phyloP scores from a whole-genome alignment of 2,329 filamentous ascomycete species.

The Ceratocystis harringtonii region DNA sequence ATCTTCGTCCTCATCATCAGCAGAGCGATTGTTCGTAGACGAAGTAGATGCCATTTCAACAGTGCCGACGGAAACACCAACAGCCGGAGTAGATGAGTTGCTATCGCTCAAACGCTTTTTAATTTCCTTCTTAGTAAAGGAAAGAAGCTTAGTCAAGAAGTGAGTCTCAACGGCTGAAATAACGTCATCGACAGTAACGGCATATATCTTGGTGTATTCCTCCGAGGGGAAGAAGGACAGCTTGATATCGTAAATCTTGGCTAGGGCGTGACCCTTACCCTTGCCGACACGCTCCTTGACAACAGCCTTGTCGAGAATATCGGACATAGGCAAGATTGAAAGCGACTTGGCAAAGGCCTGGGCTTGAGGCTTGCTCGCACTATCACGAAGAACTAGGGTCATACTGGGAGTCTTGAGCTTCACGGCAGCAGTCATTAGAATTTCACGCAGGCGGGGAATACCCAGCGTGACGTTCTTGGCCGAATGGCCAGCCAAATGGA shows the following conservation, averaged over 20 bases:
- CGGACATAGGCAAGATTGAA: constrained; percentile 67
- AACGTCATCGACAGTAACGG: constrained; percentile 65
- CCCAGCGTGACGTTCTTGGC: constrained; percentile 97
- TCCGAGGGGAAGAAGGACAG: constrained; percentile 70
- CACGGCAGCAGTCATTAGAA: constrained; percentile 90
- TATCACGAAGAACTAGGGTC: constrained; percentile 64
- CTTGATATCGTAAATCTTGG: constrained; percentile 72
- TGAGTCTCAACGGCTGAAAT: constrained; percentile 64
- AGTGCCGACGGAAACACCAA: constrained; percentile 41
- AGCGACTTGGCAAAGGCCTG: constrained; percentile 84
- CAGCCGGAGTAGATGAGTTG: constrained; percentile 59
- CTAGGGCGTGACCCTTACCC: constrained; percentile 51
- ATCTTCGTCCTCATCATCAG: constrained; percentile 48
- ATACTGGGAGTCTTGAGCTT: constrained; percentile 82
- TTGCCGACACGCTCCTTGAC: constrained; percentile 68
- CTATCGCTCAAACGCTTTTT: constrained; percentile 59
- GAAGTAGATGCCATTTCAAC: constrained; percentile 36
- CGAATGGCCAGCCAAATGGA: constrained; percentile 97
- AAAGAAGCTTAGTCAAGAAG: constrained; percentile 58
- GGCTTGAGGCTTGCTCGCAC: constrained; percentile 51
- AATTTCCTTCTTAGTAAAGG: constrained; percentile 59
- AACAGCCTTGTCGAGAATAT: constrained; percentile 66
- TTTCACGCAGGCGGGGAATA: constrained; percentile 93
- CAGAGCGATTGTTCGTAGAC: constrained; percentile 27
- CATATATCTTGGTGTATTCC: constrained; percentile 77